Conservation (phyloP, 2,329 filamentous ascomycete genomes). For the Fusarium sacchari region DNA sequence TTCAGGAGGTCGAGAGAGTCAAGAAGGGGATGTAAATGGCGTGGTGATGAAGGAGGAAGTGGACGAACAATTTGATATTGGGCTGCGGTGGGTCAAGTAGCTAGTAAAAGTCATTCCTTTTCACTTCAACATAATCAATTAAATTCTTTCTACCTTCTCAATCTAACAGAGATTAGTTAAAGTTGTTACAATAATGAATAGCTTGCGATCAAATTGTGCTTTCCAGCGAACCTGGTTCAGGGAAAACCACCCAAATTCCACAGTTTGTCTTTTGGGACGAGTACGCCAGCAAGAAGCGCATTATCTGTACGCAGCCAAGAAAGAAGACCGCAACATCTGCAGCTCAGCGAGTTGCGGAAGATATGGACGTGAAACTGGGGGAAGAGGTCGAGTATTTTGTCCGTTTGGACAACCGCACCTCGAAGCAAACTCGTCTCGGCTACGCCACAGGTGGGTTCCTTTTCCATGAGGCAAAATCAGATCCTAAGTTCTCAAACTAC, state of each 20-base stretch:
- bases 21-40: slow-evolving; percentile 41
- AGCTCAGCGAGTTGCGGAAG: neutral
- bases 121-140: neutral
- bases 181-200: neutral
- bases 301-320: neutral
- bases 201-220: neutral
- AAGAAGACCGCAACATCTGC: neutral
- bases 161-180: neutral
- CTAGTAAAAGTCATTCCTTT: neutral
- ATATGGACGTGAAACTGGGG: neutral
- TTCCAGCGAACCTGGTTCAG: neutral
- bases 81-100: too few species aligned
- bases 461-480: rapidly evolving
- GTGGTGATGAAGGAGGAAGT: too few species aligned
- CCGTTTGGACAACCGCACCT: neutral
- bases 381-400: neutral
- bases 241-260: neutral
- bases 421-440: neutral
- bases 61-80: neutral
- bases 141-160: neutral
- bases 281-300: neutral
- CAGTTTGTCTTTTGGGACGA: neutral
- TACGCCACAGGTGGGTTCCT: neutral
- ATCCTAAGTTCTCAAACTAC: neutral
- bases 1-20: slow-evolving; percentile 36